Evolutionary conservation across 441 rosid species (phyloP).

Genomic region (Cnidoscolus chayamansa): DNA sequence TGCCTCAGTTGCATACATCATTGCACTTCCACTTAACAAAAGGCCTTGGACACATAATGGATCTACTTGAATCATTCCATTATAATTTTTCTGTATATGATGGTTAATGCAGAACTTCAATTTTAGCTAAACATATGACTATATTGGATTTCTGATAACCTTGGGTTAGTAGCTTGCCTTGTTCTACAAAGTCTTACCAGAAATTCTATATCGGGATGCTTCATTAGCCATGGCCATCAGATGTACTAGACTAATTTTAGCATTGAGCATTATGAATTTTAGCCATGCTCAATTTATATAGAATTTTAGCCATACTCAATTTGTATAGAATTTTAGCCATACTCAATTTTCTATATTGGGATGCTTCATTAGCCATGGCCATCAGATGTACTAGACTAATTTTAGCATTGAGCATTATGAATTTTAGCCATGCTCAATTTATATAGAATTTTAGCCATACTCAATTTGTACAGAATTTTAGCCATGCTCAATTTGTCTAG

Average conservation of each 20-base stretch:
- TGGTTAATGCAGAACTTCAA: background rate
- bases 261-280: background rate
- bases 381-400: background rate
- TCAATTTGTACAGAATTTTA: too few species aligned
- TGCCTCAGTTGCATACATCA: too few species aligned
- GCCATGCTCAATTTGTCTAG: too few species aligned
- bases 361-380: slow-evolving; percentile 1
- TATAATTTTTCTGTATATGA: background rate
- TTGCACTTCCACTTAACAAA: too few species aligned
- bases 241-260: too few species aligned
- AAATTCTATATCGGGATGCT: background rate
- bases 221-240: background rate
- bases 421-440: background rate
- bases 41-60: too few species aligned
- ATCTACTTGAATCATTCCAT: background rate
- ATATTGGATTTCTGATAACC: background rate
- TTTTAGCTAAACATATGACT: background rate
- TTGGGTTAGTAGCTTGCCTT: slow-evolving; percentile 3
- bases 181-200: background rate
- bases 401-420: background rate
- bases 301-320: background rate
- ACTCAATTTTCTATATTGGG: background rate
- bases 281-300: background rate
- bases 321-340: too few species aligned
- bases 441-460: background rate